Percentiles rank a stretch among this genome's conserved stretches.
phyloP scores from a whole-genome alignment of 1,284 basidiomycete species.

The Leccinum insolens region DNA sequence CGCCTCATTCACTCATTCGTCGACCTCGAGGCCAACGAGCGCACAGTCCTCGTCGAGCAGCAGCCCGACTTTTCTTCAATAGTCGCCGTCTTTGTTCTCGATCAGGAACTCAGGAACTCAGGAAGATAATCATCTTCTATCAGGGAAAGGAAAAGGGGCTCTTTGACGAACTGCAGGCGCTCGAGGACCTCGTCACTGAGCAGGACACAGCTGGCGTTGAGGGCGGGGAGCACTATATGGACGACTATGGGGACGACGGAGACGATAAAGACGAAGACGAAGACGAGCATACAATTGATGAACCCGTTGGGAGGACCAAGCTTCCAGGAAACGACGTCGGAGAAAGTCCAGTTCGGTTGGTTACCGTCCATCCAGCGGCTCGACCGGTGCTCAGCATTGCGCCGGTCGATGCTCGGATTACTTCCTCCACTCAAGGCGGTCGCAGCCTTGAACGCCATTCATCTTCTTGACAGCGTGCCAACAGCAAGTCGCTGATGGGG shows the following conservation, averaged over 20 bases:
- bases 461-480: constrained; percentile 20
- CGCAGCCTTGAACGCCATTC: constrained; percentile 40
- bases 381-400: constrained; percentile 18
- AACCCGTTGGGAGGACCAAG: constrained; percentile 18
- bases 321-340: constrained; percentile 28
- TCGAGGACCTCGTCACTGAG: no score
- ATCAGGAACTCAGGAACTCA: constrained; percentile 85
- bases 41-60: constrained; percentile 50
- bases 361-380: constrained; percentile 25
- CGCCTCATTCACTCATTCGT: constrained; percentile 42
- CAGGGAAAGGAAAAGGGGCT: no score
- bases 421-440: constrained; percentile 33
- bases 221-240: no score
- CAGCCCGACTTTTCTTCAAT: constrained; percentile 39
- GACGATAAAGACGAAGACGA: no score
- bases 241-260: no score
- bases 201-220: no score
- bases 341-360: constrained; percentile 37
- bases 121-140: constrained; percentile 86
- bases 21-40: constrained; percentile 72
- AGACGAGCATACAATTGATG: no score
- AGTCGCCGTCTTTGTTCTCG: constrained; percentile 72
- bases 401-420: constrained; percentile 15
- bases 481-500: constrained; percentile 44
- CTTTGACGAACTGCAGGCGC: no score